Evolutionary conservation across 495 filamentous ascomycete species (phyloP).

Genomic region (Penicillium taxi): DNA sequence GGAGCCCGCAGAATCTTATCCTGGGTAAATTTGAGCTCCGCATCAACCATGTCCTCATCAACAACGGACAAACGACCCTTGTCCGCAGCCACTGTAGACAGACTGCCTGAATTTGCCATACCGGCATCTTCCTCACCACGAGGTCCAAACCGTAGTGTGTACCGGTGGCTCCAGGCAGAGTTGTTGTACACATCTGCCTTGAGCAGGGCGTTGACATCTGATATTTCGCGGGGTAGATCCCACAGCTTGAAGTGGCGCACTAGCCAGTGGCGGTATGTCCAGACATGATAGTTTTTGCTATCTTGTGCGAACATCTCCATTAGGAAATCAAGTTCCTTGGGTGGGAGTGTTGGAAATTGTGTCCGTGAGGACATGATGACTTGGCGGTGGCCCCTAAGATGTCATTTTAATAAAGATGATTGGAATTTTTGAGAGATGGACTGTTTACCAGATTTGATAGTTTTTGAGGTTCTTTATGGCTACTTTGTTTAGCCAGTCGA

Average conservation of each 20-base stretch:
- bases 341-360: constrained; percentile 48
- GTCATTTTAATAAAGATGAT: background rate
- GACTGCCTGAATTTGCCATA: constrained; percentile 36
- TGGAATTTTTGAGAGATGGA: background rate
- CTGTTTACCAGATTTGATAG: constrained; percentile 80
- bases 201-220: constrained; percentile 61
- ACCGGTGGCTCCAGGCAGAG: constrained; percentile 94
- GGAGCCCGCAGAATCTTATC: constrained; percentile 67
- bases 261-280: constrained; percentile 92
- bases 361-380: constrained; percentile 56
- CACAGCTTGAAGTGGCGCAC: constrained; percentile 74
- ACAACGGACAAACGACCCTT: constrained; percentile 39
- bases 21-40: constrained; percentile 67
- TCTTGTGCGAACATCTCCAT: constrained; percentile 74
- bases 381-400: constrained; percentile 75
- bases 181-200: constrained; percentile 83
- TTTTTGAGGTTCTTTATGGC: constrained; percentile 85
- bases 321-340: constrained; percentile 67
- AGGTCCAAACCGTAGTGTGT: constrained; percentile 76
- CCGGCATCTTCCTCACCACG: constrained; percentile 28
- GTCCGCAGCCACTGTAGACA: constrained; percentile 31
- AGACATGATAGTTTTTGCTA: constrained; percentile 97
- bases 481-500: constrained; percentile 76
- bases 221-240: constrained; percentile 56
- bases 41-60: constrained; percentile 56